Percentiles rank a stretch among this genome's conserved stretches.
Conservation (phyloP, 352 stramenopile species). For the Pythium oligandrum region DNA sequence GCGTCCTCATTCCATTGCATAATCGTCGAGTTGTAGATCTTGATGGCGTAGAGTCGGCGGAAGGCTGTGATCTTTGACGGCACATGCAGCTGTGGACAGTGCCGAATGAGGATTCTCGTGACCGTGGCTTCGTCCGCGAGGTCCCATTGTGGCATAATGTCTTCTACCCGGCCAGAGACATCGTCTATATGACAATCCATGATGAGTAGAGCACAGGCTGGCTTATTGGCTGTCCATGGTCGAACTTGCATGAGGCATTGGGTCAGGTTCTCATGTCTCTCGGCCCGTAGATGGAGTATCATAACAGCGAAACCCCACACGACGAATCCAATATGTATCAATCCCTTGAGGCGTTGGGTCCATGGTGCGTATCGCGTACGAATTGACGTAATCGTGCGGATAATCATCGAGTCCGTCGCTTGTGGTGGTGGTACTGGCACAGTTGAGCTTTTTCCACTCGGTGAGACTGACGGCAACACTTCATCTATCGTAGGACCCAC, state of each 20-base stretch:
- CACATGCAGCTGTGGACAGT: slow-evolving; percentile 11
- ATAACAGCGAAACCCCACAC: slow-evolving; percentile 2
- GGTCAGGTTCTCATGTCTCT: not conserved
- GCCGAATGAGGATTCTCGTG: slow-evolving; percentile 5
- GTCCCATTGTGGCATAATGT: not conserved
- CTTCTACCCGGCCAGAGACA: not conserved
- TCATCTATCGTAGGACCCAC: no score
- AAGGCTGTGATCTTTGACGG: slow-evolving; percentile 2
- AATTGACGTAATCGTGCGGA: not conserved
- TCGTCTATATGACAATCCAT: not conserved
- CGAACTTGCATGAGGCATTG: not conserved
- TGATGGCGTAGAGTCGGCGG: slow-evolving; percentile 6
- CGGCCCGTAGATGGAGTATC: slow-evolving; percentile 5
- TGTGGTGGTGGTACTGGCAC: no score
- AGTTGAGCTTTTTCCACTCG: no score
- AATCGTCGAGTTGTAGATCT: slow-evolving; percentile 15
- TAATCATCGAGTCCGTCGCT: no score
- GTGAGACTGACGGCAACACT: no score
- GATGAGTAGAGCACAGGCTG: not conserved
- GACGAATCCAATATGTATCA: not conserved
- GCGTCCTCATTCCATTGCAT: slow-evolving; percentile 1
- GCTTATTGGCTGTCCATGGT: no score
- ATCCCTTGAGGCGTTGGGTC: not conserved
- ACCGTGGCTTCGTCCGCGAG: not conserved
- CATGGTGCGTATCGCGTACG: not conserved